Evolutionary conservation across 2,329 filamentous ascomycete species (phyloP).

Genomic region (Claviceps sp.): DNA sequence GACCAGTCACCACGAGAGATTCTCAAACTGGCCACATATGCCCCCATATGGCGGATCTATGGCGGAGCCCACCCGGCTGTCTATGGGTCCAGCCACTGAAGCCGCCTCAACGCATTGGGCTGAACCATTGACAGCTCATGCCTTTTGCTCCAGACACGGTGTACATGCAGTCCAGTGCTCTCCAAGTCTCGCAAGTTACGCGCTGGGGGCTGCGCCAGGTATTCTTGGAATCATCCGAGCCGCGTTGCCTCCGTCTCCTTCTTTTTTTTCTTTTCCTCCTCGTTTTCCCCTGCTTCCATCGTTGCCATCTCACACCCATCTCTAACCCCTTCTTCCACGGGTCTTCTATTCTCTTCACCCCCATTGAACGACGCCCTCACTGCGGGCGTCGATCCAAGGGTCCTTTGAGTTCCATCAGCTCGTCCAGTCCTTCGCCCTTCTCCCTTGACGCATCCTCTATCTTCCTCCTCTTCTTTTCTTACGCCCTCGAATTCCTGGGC

Average conservation of each 20-base stretch:
- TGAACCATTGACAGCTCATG: no score
- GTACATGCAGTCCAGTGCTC: no score
- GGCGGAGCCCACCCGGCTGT: no score
- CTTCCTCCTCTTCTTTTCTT: neutral
- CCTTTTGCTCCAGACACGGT: no score
- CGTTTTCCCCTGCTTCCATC: constrained; percentile 5
- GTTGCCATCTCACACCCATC: constrained; percentile 12
- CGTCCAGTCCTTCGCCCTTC: constrained; percentile 21
- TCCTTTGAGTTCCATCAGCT: constrained; percentile 20
- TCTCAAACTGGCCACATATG: no score
- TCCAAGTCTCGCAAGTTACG: neutral
- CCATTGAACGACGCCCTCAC: constrained; percentile 14
- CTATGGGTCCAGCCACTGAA: no score
- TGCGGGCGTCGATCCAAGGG: constrained; percentile 10
- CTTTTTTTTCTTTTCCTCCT: constrained; percentile 7
- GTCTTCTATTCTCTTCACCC: constrained; percentile 10
- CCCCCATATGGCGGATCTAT: no score
- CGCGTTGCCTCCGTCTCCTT: neutral
- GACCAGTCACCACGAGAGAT: no score
- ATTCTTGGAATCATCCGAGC: neutral
- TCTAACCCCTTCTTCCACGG: constrained; percentile 5
- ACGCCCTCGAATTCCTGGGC: neutral
- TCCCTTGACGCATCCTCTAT: constrained; percentile 2
- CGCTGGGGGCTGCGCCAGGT: neutral
- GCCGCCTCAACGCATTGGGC: no score